Percentiles rank a stretch among this genome's conserved stretches.
phyloP scores from a whole-genome alignment of 2,329 filamentous ascomycete genomes.

The Hymenoscyphus repandus region DNA sequence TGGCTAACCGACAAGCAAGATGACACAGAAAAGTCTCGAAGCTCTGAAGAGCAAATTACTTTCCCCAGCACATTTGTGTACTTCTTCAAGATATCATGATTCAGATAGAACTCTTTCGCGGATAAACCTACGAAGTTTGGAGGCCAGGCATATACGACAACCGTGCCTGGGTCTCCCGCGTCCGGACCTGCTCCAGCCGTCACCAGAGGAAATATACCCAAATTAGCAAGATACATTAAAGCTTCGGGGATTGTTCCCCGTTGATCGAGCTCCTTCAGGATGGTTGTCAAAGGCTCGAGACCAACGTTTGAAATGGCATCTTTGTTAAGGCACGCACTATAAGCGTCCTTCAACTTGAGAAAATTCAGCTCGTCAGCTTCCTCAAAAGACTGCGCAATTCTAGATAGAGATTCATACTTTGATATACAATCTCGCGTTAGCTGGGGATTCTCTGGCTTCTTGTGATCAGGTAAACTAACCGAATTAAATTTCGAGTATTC shows the following conservation, averaged over 20 bases:
- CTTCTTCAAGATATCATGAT: constrained; percentile 44
- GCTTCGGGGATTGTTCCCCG: background rate
- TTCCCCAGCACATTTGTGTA: constrained; percentile 40
- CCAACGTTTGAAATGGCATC: constrained; percentile 49
- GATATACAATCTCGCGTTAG: no score
- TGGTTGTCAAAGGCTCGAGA: constrained; percentile 43
- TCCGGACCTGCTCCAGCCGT: background rate
- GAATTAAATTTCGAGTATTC: constrained; percentile 41
- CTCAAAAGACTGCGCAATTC: constrained; percentile 10
- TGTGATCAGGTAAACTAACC: no score
- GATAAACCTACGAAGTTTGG: constrained; percentile 46
- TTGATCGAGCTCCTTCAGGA: background rate
- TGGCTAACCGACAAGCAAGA: background rate
- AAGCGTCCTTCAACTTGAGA: constrained; percentile 57
- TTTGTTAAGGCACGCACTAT: constrained; percentile 61
- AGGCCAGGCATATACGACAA: background rate
- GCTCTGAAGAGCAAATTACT: constrained; percentile 6
- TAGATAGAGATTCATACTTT: background rate
- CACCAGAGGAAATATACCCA: background rate
- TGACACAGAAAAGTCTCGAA: background rate
- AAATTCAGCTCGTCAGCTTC: constrained; percentile 54
- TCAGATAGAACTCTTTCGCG: constrained; percentile 55
- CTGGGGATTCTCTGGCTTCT: no score
- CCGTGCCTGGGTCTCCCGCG: background rate
- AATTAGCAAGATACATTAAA: background rate